Base-by-base conservation (phyloP, 345 rosid species). In the Citrus medica region DNA sequence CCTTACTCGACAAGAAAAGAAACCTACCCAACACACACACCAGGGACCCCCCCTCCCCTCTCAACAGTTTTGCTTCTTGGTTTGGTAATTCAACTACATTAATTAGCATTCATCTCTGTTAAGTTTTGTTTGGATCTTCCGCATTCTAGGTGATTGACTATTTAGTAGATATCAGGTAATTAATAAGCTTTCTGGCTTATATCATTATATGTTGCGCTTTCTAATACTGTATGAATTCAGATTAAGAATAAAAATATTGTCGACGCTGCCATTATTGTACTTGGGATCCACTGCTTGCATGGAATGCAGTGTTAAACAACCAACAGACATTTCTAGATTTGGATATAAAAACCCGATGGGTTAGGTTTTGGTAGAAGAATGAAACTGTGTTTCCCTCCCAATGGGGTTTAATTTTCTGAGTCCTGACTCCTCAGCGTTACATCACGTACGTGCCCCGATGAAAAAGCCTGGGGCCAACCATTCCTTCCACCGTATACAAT, bases 61-160 rank as follows among this genome's bases (percentile, higher is more conserved):
- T 62, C 60, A 51, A 33, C 76, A 71, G 64, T 68, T 59, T 68
- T 79, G 78, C 84, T 73, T 69, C 81, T 64, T 68, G 76, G 77
- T 80, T 75, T 56, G 75, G 61, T 68, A 60, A 77, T 53, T 67
- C 79, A 71, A 74, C 75, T 22, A 32, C 79, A 79, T 69, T 25
- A 73, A 51, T 51, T 46, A 46, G 17, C 58, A 17, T 53, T 53
- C 1, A 53, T 63, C 82, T 58, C 73, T 28, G 9, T 46, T 46
- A 56, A 40, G 66, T 17, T 53, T 53, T 53, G 22, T 53, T 53
- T 53, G 58, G 58, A 53, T 53, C 7, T 53, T 53, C n/a, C 22
- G 5, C 51, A 46, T 46, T 46, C 17, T 1, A 46, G 17, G 4
- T 3, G 51, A 46, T 13, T 46, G 17, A 13, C 17, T 46, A 46